phyloP scores from a whole-genome alignment of 164 flowering plant genomes.

The Tetrastigma voinierianum region DNA sequence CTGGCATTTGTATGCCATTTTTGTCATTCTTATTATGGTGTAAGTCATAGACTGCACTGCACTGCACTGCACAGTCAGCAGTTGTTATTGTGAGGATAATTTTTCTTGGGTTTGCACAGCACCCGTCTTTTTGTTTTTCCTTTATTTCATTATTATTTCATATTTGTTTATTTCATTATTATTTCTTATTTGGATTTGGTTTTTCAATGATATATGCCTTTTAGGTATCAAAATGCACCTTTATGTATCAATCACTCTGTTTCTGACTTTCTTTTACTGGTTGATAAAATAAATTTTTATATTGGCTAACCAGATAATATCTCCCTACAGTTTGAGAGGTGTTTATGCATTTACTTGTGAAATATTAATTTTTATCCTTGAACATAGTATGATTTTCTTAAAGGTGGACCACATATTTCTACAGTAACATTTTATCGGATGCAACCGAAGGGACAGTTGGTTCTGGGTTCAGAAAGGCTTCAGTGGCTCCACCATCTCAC shows the following conservation, averaged over 20 bases:
- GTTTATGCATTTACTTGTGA: not conserved
- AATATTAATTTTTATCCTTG: not conserved
- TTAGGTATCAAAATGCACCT: not conserved
- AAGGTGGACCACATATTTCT: not conserved
- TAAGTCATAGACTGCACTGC: not conserved
- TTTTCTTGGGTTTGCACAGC: not conserved
- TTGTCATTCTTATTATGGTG: not conserved
- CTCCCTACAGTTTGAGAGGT: not conserved
- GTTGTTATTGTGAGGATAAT: not conserved
- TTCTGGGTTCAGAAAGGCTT: slow-evolving; percentile 19
- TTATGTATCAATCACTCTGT: not conserved
- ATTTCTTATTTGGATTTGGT: not conserved
- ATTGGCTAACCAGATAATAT: not conserved
- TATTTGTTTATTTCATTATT: no score
- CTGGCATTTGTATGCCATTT: not conserved
- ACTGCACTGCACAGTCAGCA: no score
- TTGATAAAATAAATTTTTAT: not conserved
- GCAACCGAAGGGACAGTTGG: slow-evolving; percentile 22
- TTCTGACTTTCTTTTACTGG: not conserved
- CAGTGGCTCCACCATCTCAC: not conserved
- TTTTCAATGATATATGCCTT: not conserved
- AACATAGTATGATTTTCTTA: not conserved
- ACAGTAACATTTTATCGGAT: slow-evolving; percentile 23
- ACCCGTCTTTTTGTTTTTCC: not conserved
- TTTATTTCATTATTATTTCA: not conserved